A percentile compares a stretch with the other conserved stretches of the same genome.
Evolutionary conservation across 768 basidiomycete genomes (phyloP).

Genomic region (Mycena amicta): DNA sequence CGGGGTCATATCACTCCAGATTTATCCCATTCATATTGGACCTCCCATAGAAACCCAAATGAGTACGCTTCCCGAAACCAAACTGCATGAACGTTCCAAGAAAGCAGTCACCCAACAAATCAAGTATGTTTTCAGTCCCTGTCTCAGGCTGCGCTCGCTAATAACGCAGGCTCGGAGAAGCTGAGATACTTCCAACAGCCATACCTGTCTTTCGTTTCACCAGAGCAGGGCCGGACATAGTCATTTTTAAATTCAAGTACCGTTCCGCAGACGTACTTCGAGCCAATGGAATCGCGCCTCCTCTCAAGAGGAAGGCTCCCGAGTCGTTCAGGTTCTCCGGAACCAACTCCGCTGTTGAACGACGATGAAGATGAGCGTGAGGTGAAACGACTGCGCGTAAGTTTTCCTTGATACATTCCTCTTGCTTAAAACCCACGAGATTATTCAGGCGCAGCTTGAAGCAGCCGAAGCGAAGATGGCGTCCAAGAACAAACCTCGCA

Average conservation of each 20-base stretch:
- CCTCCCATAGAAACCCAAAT: background rate
- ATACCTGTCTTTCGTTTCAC: background rate
- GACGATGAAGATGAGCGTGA: background rate
- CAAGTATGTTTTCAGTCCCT: background rate
- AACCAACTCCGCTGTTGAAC: background rate
- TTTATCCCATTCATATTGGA: background rate
- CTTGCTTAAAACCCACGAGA: no score
- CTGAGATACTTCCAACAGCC: background rate
- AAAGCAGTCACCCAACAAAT: background rate
- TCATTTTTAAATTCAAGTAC: background rate
- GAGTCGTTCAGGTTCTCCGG: background rate
- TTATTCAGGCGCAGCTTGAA: background rate
- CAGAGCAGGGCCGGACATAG: background rate
- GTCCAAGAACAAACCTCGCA: background rate
- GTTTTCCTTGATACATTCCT: background rate
- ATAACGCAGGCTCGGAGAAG: background rate
- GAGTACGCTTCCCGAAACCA: background rate
- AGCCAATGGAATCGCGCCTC: background rate
- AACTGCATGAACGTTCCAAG: background rate
- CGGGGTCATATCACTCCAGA: background rate
- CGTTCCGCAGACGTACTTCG: background rate
- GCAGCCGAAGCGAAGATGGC: background rate
- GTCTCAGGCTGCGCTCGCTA: background rate
- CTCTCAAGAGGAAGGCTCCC: background rate
- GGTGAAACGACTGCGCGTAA: background rate